These are phyloP conservation scores for Neoascochyta sp. DNA, from an alignment of 2,329 filamentous ascomycete species.

Conservation along the genomic window DNA sequence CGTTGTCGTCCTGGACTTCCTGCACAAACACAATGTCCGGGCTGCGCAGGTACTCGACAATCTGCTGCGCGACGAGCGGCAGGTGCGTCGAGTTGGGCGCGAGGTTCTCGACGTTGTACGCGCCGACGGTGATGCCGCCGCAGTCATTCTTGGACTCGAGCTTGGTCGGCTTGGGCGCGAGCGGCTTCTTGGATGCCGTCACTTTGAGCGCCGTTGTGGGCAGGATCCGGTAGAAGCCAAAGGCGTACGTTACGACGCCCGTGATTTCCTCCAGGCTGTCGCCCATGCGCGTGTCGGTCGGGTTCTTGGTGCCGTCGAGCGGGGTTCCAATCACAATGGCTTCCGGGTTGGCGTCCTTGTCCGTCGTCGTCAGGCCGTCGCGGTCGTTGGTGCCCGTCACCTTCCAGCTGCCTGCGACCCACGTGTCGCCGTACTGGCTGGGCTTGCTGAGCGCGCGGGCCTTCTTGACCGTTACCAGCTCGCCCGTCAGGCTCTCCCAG, in stretches of 20 bases:
- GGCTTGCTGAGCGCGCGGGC: conserved; percentile 58
- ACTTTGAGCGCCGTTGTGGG: conserved; percentile 58
- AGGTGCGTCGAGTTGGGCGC: conserved; percentile 55
- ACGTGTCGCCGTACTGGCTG: conserved; percentile 64
- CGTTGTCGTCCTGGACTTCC: conserved; percentile 67
- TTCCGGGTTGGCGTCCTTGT: conserved; percentile 64
- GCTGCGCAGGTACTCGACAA: conserved; percentile 59
- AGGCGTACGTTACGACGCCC: conserved; percentile 63
- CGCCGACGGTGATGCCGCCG: conserved; percentile 59
- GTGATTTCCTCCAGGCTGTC: conserved; percentile 64
- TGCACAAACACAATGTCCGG: conserved; percentile 67
- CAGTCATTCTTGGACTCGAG: conserved; percentile 57
- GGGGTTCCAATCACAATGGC: conserved; percentile 62
- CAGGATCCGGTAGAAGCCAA: conserved; percentile 66
- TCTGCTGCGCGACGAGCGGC: conserved; percentile 59
- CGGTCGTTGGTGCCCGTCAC: conserved; percentile 60
- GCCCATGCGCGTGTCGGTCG: conserved; percentile 58
- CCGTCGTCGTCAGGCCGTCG: conserved; percentile 61
- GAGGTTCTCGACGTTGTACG: conserved; percentile 70
- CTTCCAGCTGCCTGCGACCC: conserved; percentile 64
- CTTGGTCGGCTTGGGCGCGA: conserved; percentile 49
- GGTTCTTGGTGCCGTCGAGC: conserved; percentile 62
- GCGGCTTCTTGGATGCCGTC: conserved; percentile 44
- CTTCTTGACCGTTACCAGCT: conserved; percentile 61
- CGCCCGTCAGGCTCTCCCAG: conserved; percentile 66